Percentiles rank a stretch among this genome's conserved stretches.
Evolutionary conservation across 1,139 yeast genomes (phyloP).

Genomic region (Scheffersomyces illinoinensis): DNA sequence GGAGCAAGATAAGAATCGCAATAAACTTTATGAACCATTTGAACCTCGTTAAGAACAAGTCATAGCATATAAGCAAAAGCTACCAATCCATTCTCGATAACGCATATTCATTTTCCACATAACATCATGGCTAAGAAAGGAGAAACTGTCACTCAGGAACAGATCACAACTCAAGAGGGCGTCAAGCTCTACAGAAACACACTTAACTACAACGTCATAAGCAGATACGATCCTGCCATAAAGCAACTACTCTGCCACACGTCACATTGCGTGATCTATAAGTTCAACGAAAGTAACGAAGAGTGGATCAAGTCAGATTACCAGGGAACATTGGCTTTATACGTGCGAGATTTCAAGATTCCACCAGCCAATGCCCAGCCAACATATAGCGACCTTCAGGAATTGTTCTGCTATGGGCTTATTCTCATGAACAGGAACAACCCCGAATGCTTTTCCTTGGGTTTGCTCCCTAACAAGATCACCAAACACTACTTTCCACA

Average conservation of each 20-base stretch:
- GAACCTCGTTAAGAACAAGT: too few species aligned
- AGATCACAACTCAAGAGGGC: conserved; percentile 33
- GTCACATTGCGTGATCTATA: conserved; percentile 81
- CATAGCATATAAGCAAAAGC: not conserved
- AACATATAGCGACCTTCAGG: conserved; percentile 42
- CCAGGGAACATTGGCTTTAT: conserved; percentile 81
- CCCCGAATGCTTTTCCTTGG: conserved; percentile 79
- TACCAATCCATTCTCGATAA: not conserved
- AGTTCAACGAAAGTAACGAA: conserved; percentile 58
- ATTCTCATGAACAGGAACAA: conserved; percentile 73
- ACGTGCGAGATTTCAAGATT: conserved; percentile 56
- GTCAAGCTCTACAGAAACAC: conserved; percentile 66
- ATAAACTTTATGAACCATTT: too few species aligned
- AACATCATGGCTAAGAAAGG: not conserved
- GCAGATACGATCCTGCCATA: conserved; percentile 79
- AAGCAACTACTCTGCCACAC: conserved; percentile 74
- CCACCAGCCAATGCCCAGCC: conserved; percentile 26
- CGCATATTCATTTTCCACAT: not conserved
- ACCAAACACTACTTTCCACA: conserved; percentile 43
- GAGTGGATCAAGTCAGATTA: conserved; percentile 83
- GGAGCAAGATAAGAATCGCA: too few species aligned
- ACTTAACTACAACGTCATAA: conserved; percentile 76
- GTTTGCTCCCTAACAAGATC: conserved; percentile 64
- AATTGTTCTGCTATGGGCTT: conserved; percentile 72
- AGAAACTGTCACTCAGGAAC: conserved; percentile 9